These are phyloP conservation scores for Penicillium longicatenatum DNA, from an alignment of 495 filamentous ascomycete genomes.

Conservation along the genomic window DNA sequence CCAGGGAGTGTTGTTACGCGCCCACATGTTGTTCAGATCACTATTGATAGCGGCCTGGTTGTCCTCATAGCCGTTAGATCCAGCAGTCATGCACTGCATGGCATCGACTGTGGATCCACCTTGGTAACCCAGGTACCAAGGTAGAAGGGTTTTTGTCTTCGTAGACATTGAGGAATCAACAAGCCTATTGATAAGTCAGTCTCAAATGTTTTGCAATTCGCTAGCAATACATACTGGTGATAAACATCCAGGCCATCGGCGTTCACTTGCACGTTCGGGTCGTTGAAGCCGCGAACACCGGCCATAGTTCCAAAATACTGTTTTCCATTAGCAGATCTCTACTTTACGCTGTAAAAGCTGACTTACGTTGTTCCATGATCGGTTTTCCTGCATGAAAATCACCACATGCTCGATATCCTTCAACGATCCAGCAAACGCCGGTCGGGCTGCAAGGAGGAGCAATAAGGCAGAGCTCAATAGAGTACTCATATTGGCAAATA, in stretches of 20 bases:
- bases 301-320: slow-evolving; percentile 59
- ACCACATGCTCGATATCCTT: slow-evolving; percentile 59
- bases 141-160: slow-evolving; percentile 41
- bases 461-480: slow-evolving; percentile 20
- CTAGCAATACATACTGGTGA: slow-evolving; percentile 40
- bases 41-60: slow-evolving; percentile 54
- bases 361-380: slow-evolving; percentile 39
- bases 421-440: slow-evolving; percentile 41
- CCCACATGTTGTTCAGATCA: slow-evolving; percentile 55
- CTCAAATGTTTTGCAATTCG: not conserved
- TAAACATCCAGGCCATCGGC: slow-evolving; percentile 44
- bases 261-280: slow-evolving; percentile 59
- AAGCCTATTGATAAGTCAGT: slow-evolving; percentile 6
- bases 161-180: slow-evolving; percentile 26
- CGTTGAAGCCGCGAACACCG: slow-evolving; percentile 57
- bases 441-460: slow-evolving; percentile 22
- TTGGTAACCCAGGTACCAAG: slow-evolving; percentile 56
- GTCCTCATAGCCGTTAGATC: slow-evolving; percentile 50
- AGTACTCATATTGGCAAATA: not conserved
- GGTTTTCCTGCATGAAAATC: slow-evolving; percentile 61
- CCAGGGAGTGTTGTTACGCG: slow-evolving; percentile 54
- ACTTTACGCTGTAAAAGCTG: not conserved
- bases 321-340: slow-evolving; percentile 4
- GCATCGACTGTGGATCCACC: slow-evolving; percentile 48
- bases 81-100: slow-evolving; percentile 57